Percentiles rank a stretch among this genome's conserved stretches.
These are phyloP conservation scores for Coniosporium tulheliwenetii DNA, from an alignment of 2,329 filamentous ascomycete species.

Conservation along the genomic window DNA sequence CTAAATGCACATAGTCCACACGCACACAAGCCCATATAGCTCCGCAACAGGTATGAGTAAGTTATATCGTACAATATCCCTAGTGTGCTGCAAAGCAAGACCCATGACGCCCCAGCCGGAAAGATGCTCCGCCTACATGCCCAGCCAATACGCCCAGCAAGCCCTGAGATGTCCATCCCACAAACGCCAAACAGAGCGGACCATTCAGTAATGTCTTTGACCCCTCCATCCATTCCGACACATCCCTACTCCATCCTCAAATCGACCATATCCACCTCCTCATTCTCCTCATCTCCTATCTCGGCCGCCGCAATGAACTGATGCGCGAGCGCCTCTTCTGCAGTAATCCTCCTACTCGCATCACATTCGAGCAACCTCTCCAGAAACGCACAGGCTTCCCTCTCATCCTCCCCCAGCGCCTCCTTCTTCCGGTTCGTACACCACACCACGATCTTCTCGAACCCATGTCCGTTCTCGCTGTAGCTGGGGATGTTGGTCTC, in stretches of 20 bases:
- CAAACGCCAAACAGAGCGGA: too few relatives aligned
- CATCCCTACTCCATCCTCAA: background rate
- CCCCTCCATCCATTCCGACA: too few relatives aligned
- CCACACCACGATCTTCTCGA: conserved; percentile 93
- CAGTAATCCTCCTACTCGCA: conserved; percentile 56
- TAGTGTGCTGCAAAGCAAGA: too few relatives aligned
- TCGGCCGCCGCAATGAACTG: conserved; percentile 33
- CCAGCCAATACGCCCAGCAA: too few relatives aligned
- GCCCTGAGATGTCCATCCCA: too few relatives aligned
- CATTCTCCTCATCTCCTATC: background rate
- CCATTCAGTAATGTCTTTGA: too few relatives aligned
- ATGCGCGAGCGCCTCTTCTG: conserved; percentile 57
- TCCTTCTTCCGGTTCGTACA: conserved; percentile 49
- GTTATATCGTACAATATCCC: too few relatives aligned
- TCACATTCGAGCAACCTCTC: conserved; percentile 61
- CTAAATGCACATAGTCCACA: too few relatives aligned
- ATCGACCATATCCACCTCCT: background rate
- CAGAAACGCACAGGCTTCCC: conserved; percentile 57
- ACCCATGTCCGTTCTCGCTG: conserved; percentile 65
- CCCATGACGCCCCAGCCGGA: too few relatives aligned
- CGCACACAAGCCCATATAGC: too few relatives aligned
- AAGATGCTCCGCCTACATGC: too few relatives aligned
- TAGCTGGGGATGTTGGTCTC: conserved; percentile 89
- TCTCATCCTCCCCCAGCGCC: conserved; percentile 49
- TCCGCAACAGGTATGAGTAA: too few relatives aligned